These are phyloP conservation scores for Coemansia furcata DNA, from an alignment of 192 early-diverging fungal genomes.

Conservation along the genomic window DNA sequence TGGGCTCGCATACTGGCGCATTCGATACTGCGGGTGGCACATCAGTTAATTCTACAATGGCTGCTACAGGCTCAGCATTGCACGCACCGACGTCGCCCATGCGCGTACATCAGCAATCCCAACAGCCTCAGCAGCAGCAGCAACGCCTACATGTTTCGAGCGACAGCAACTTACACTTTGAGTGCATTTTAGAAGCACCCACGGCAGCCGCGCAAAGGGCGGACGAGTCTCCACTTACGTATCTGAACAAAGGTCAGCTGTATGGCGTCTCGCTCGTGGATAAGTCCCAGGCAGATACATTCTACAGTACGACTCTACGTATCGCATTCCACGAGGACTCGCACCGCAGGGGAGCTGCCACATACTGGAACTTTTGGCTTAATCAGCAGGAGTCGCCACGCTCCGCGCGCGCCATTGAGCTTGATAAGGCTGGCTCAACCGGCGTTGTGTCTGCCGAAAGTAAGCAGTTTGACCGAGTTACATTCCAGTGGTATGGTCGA, in stretches of 20 bases:
- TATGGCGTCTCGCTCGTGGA: constrained; percentile 61
- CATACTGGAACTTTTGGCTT: constrained; percentile 76
- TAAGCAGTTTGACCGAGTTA: constrained; percentile 64
- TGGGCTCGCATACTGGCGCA: constrained; percentile 4
- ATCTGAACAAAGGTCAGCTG: constrained; percentile 69
- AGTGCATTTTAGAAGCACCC: constrained; percentile 44
- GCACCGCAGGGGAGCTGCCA: constrained; percentile 60
- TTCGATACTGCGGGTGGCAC: constrained; percentile 4
- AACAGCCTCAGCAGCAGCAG: constrained; percentile 6
- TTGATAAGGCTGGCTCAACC: constrained; percentile 58
- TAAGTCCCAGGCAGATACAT: constrained; percentile 44
- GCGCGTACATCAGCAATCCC: constrained; percentile 8
- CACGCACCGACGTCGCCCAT: constrained; percentile 9
- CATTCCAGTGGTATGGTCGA: constrained; percentile 70
- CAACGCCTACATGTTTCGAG: not conserved
- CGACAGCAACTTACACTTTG: constrained; percentile 30
- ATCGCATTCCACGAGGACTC: constrained; percentile 71
- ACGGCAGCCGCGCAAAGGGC: constrained; percentile 47
- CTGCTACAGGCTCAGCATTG: constrained; percentile 13
- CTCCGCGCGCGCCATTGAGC: constrained; percentile 61
- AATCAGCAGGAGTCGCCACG: constrained; percentile 63
- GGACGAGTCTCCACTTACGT: constrained; percentile 63
- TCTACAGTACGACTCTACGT: constrained; percentile 57
- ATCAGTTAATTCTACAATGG: constrained; percentile 18
- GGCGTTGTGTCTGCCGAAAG: constrained; percentile 59